Base-by-base conservation (phyloP, 805 yeast genomes). In the Metschnikowia dekortorum region DNA sequence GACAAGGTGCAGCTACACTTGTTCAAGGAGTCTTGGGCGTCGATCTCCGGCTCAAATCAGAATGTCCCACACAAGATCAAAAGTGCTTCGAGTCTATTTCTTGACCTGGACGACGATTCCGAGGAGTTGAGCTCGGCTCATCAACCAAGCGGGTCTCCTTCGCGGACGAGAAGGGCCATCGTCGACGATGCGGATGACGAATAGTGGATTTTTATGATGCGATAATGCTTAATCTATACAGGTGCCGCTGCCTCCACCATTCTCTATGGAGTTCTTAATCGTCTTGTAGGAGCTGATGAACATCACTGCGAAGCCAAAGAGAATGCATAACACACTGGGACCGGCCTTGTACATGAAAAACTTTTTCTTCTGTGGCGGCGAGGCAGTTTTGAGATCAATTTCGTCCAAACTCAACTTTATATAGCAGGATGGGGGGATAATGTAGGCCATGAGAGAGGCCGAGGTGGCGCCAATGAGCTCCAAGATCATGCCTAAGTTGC, bases 381-480 rank as follows among this genome's bases (percentile, higher is more conserved):
- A 39, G 1, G 61, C 47, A n/a, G 50, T 42, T 39, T 50, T 39
- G 71, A 54, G 58, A 74, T 81, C 53, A 58, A 69, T 48, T 62
- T 70, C 55, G 36, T 64, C 67, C 72, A 70, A 50, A 0, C 89
- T 79, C 59, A 91, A 76, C 54, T 84, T 82, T 53, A 89, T 65
- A 59, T 78, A 87, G 59, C 97, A 91, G 64, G 85, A 64, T 3
- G 97, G 96, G 0, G 98, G 98, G 14, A 91, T 70, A 22, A 91
- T 89, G 63, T 88, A 91, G 0, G 98, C 97, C 85, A 92, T 84
- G 36, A 87, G 73, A 16, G 96, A 89, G 0, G 97, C 97, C 0
- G 96, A 86, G 0, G 96, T 86, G 0, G 97, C 91, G 1, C 98
- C 98, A 32, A 89, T 90, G 3, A 91, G 74, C 62, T 92, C 97